Base-by-base conservation (phyloP, 176 grass and related monocot species). In the Paspalum vaginatum region DNA sequence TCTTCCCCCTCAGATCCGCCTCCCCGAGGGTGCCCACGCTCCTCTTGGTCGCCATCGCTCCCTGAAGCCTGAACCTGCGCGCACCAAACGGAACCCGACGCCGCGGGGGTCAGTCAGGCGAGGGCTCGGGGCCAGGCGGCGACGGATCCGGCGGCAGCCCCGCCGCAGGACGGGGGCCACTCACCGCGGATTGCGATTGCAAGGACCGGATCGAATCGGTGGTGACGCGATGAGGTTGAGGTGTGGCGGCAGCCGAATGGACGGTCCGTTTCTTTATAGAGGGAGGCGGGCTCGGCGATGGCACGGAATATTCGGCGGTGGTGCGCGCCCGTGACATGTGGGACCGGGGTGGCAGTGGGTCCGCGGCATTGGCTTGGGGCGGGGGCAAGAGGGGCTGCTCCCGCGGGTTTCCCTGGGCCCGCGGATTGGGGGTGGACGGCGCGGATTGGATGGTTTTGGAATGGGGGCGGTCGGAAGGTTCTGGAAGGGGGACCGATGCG, bases 1-100 rank as follows among this genome's bases (percentile, higher is more conserved):
- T 79, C 93, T 97, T 97, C 77, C 90, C 93, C 85, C 68, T 91
- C 61, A 97, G 93, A 88, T 86, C 92, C 75, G 84, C 92, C 76
- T 90, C 95, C 2, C 76, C 84, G 7, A 98, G 92, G 53, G 80
- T 81, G 20, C 92, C 84, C 6, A 98, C 95, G 86, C 95, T 98
- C 88, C 80, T 91, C 90, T 95, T 98, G 50, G 85, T 88, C 76
- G 88, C 95, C 95, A 98, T 97, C 74, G 1, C n/a, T 20, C 68
- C 81, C 68, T 61, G 86, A 70, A 86, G 24, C 1, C 12, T 32
- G 15, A 5, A 5, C 58, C 44, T 82, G 65, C 8, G 18, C 6
- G 2, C 12, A 62, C 16, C 3, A 14, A 51, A 43, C 81, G 60
- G 84, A 71, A 80, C 79, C 21, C 11, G 24, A 58, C 79, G 11